Percentiles rank a stretch among this genome's conserved stretches.
Conservation (phyloP, 176 grass and related monocot genomes). For the Areca catechu region DNA sequence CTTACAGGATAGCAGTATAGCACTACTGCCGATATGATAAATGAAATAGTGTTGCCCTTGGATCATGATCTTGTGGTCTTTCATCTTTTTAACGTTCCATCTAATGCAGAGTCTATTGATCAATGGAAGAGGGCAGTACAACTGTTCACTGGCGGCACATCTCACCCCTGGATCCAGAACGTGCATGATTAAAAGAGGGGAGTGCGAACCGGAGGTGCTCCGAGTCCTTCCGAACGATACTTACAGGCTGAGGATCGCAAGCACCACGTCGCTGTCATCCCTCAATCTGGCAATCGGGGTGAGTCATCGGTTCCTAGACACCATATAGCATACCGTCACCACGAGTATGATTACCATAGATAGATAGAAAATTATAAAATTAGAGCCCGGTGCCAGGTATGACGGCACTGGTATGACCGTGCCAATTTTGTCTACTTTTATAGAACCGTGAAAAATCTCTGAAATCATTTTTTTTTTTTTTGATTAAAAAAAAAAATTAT, state of each 20-base stretch:
- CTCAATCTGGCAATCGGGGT: conserved; percentile 72
- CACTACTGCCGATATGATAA: no score
- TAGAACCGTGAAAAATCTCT: no score
- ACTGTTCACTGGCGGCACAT: conserved; percentile 61
- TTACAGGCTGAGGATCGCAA: conserved; percentile 66
- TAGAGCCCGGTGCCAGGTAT: no score
- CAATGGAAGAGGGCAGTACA: conserved; percentile 68
- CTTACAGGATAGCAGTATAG: no score
- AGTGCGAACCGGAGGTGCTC: conserved; percentile 50
- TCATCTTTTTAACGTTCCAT: neutral
- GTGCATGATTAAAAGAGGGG: conserved; percentile 32
- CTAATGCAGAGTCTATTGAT: conserved; percentile 65
- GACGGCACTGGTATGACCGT: no score
- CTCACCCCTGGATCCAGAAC: conserved; percentile 15
- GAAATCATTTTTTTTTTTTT: no score
- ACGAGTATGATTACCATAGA: no score
- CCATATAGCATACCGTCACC: no score
- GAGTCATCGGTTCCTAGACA: conserved; percentile 1
- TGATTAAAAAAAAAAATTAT: no score
- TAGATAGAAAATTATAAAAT: no score
- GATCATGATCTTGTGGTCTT: conserved; percentile 8
- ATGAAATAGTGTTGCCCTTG: conserved; percentile 6
- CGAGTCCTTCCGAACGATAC: conserved; percentile 51
- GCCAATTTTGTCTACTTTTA: no score
- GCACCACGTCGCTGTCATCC: conserved; percentile 75